Base-by-base conservation (phyloP, 148 eudicot species). In the Spergularia bocconei region DNA sequence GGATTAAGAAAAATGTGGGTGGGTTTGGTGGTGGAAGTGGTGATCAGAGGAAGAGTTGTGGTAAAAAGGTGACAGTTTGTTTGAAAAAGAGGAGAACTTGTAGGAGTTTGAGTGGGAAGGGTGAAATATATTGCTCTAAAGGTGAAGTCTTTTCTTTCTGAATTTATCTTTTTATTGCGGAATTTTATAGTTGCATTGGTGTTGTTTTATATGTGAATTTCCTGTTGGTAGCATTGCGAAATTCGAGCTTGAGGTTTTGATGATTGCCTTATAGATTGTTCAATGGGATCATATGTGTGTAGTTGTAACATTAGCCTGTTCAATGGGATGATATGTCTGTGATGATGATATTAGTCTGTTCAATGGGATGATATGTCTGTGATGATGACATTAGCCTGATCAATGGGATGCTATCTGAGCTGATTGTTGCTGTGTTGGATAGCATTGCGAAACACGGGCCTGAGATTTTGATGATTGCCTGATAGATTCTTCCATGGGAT, bases 41-140 rank as follows among this genome's bases (percentile, higher is more conserved):
- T 51, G 61, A 78, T 82, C 86, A 74, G 74, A 79, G 65, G 63
- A 80, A 72, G 71, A 68, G n/a, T 64, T 50, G 57, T 58, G 86
- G 81, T 60, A 88, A 79, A 78, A 86, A 75, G 74, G 77, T 87
- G 20, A 64, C 66, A 14, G 75, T 89, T 79, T 85, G 88, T 77
- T 82, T 85, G 74, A 91, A 87, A 82, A 91, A 84, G 89, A 89
- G 96, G 69, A 83, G 83, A 70, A 82, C 80, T 71, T 71, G 84
- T 38, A 87, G 75, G 71, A 39, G 53, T 77, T 79, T 78, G 10
- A 33, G 74, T 56, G 90, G 79, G 6, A 85, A 85, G 59, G 80
- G 87, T 71, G 85, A 82, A n/a, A 84, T 87, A 16, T 78, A 81
- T 76, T 79, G 82, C 73, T 82, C 91, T 68, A 87, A 89, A 82